Base-by-base conservation (phyloP, 1,284 basidiomycete genomes). In the Filobasidium uniguttulatum region DNA sequence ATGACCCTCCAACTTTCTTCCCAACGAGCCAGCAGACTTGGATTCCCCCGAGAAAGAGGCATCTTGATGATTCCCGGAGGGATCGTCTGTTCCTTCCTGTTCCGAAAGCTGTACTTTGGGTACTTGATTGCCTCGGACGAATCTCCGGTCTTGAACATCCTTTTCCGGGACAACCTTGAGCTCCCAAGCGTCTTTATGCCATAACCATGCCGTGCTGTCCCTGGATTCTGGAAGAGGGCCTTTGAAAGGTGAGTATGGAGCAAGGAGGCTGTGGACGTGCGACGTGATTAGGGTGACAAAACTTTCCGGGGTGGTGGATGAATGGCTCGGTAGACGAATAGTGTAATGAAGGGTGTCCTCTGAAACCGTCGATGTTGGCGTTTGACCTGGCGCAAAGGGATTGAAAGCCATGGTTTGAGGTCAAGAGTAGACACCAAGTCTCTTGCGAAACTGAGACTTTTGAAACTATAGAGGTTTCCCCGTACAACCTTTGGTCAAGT, bases 171-270 rank as follows among this genome's bases (percentile, higher is more conserved):
- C 73, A 2, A 83, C 73, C 60, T 85, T 87, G 55, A 90, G 72
- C 66, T 89, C 83, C 64, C 89, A 89, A 2, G 77, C 61, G 68
- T 93, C 88, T 48, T 85, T 81, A 63, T 93, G 85, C 88, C 88
- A 93, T 49, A 90, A 70, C 67, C 86, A 82, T 43, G 72, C 73
- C 1, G 55, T 23, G 5, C 44, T 35, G 9, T 15, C 43, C 12
- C 12, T 14, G 17, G n/a, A 17, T 12, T 5, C 12, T n/a, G n/a
- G n/a, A n/a, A n/a, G n/a, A n/a, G n/a, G n/a, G 5, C 33, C 33
- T 15, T 10, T 10, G 14, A 23, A 47, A 14, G 40, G 40, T 3
- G 40, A 43, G 22, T 43, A 43, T 3, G 3, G 15, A 15, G 76
- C 75, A 2, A 90, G 73, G 3, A 82, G 62, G 2, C 70, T 65